phyloP scores from a whole-genome alignment of 2,329 filamentous ascomycete genomes.

The Nannizziopsis barbatae region DNA sequence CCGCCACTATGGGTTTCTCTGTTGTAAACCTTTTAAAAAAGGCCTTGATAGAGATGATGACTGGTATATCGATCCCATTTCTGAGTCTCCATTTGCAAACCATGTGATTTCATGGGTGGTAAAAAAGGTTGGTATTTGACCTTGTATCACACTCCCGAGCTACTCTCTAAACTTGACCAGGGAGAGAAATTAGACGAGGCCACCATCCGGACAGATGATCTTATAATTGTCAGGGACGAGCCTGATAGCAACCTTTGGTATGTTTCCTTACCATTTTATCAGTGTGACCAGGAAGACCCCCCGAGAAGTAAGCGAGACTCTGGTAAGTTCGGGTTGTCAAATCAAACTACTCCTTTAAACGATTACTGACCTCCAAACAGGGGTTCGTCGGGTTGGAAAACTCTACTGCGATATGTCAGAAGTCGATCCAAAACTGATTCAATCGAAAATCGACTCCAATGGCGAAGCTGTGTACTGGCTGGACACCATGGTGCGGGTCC shows the following conservation, averaged over 20 bases:
- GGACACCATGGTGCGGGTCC: constrained; percentile 5
- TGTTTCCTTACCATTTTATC: too few relatives aligned
- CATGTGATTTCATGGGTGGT: constrained; percentile 10
- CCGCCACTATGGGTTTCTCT: constrained; percentile 10
- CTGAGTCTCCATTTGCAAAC: background rate
- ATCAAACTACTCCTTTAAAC: too few relatives aligned
- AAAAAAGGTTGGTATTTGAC: constrained; percentile 7
- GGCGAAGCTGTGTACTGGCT: constrained; percentile 3
- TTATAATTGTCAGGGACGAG: too few relatives aligned
- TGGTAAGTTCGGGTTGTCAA: too few relatives aligned
- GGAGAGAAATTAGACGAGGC: background rate
- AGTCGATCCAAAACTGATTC: background rate
- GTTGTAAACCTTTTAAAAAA: background rate
- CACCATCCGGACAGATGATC: too few relatives aligned
- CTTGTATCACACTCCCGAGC: background rate
- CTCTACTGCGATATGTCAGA: constrained; percentile 1
- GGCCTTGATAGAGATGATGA: constrained; percentile 6
- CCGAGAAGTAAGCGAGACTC: too few relatives aligned
- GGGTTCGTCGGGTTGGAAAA: constrained; percentile 3
- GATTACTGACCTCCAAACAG: background rate
- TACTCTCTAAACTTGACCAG: background rate
- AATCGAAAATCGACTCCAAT: background rate
- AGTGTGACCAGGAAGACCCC: too few relatives aligned
- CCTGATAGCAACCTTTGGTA: too few relatives aligned
- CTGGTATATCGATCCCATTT: background rate